phyloP scores from a whole-genome alignment of 805 yeast genomes.

The Saccharomycopsis capsularis region DNA sequence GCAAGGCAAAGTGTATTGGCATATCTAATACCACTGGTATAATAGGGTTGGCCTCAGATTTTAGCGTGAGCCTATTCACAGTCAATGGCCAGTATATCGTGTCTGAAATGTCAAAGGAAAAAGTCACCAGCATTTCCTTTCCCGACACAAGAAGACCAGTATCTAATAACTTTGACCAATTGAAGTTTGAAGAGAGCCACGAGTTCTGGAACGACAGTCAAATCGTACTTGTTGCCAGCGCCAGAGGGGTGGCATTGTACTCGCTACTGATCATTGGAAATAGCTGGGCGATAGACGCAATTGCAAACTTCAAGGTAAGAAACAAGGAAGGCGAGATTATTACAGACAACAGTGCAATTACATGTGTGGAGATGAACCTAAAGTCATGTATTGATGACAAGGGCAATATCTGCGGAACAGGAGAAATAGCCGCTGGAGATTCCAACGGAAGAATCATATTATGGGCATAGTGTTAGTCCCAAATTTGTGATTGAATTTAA shows the following conservation, averaged over 20 bases:
- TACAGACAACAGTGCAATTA: constrained; percentile 24
- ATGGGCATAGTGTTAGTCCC: constrained; percentile 32
- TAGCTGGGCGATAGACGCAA: constrained; percentile 20
- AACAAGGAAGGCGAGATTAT: constrained; percentile 19
- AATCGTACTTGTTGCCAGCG: constrained; percentile 33
- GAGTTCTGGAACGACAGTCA: constrained; percentile 34
- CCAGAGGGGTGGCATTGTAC: constrained; percentile 23
- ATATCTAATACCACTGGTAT: constrained; percentile 52
- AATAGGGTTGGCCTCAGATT: constrained; percentile 35
- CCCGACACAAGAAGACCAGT: constrained; percentile 26
- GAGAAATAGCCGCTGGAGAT: constrained; percentile 49
- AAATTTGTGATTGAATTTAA: background rate
- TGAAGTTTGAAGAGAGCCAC: constrained; percentile 29
- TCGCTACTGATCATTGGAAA: constrained; percentile 29
- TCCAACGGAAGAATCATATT: constrained; percentile 42
- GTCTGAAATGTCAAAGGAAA: constrained; percentile 21
- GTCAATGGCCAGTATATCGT: constrained; percentile 44
- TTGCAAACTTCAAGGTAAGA: constrained; percentile 28
- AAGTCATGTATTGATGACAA: constrained; percentile 29
- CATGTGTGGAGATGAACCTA: constrained; percentile 31
- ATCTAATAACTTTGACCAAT: constrained; percentile 24
- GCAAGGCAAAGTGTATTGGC: constrained; percentile 30
- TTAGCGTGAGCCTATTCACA: constrained; percentile 35
- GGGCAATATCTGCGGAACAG: constrained; percentile 33
- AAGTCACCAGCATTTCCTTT: constrained; percentile 22